Evolutionary conservation across 352 stramenopile genomes (phyloP).

Genomic region (Phytophthora sp.): DNA sequence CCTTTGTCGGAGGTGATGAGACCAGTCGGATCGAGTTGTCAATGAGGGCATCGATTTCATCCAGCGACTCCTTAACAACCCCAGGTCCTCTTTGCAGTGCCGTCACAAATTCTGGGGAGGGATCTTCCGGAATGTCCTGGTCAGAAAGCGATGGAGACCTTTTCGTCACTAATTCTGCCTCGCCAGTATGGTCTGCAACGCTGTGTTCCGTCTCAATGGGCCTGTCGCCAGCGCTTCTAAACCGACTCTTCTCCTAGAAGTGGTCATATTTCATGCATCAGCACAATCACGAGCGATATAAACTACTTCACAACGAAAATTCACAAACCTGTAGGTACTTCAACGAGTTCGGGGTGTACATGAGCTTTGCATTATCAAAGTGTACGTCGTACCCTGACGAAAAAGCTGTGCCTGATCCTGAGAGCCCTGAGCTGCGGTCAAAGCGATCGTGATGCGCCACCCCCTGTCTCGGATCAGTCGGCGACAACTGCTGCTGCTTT

Average conservation of each 20-base stretch:
- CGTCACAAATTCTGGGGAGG: conserved; percentile 40
- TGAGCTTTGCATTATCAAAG: conserved; percentile 54
- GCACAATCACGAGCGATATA: background rate
- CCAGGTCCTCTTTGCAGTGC: conserved; percentile 45
- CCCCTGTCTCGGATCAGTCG: conserved; percentile 22
- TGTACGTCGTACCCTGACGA: conserved; percentile 76
- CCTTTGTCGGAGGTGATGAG: conserved; percentile 7
- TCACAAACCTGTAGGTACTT: conserved; percentile 69
- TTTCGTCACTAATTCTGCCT: conserved; percentile 29
- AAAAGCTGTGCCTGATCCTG: conserved; percentile 52
- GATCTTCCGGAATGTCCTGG: conserved; percentile 27
- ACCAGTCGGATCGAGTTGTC: conserved; percentile 35
- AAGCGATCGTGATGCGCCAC: conserved; percentile 30
- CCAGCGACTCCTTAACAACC: conserved; percentile 50
- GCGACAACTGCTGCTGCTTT: conserved; percentile 25
- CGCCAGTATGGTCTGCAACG: conserved; percentile 30
- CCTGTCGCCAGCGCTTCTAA: conserved; percentile 5
- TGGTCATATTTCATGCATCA: conserved; percentile 3
- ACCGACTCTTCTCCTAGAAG: conserved; percentile 37
- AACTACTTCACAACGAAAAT: background rate
- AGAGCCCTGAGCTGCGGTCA: conserved; percentile 36
- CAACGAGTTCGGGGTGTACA: conserved; percentile 74
- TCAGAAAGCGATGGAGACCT: conserved; percentile 22
- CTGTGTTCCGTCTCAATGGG: conserved; percentile 2
- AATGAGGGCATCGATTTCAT: conserved; percentile 62